Percentiles rank a stretch among this genome's conserved stretches.
Conservation (phyloP, 352 stramenopile genomes). For the Phytophthora crassamura region DNA sequence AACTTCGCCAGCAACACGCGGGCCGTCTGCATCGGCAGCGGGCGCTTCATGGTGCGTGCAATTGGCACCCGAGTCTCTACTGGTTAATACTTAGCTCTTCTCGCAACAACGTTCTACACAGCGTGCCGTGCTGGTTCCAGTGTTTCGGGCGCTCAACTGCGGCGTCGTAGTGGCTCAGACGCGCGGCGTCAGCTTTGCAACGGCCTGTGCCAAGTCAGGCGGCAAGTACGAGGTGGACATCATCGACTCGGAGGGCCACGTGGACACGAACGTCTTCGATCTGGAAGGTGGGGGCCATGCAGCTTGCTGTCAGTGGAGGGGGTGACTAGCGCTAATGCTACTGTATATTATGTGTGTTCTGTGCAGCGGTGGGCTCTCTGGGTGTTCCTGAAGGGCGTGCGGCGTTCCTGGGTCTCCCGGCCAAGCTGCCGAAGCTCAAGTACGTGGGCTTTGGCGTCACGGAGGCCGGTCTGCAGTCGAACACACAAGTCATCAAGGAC, state of each 20-base stretch:
- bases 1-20: constrained; percentile 29
- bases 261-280: constrained; percentile 49
- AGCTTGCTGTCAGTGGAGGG: no score
- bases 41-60: constrained; percentile 70
- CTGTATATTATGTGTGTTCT: neutral
- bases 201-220: constrained; percentile 34
- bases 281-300: constrained; percentile 31
- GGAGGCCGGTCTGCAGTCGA: constrained; percentile 46
- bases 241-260: constrained; percentile 52
- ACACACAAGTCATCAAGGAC: constrained; percentile 53
- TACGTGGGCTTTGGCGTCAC: constrained; percentile 76
- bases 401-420: constrained; percentile 50
- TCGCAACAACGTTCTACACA: no score
- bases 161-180: constrained; percentile 68
- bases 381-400: constrained; percentile 34
- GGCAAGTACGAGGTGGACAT: constrained; percentile 75
- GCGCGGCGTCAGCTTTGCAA: constrained; percentile 57
- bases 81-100: no score
- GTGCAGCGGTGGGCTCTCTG: constrained; percentile 42
- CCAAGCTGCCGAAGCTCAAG: constrained; percentile 44
- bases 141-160: constrained; percentile 41
- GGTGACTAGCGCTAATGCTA: no score
- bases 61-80: no score
- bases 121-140: constrained; percentile 68
- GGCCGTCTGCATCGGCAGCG: constrained; percentile 74